Conservation (phyloP, 1,139 yeast genomes). For the Yamadazyma blattariae region DNA sequence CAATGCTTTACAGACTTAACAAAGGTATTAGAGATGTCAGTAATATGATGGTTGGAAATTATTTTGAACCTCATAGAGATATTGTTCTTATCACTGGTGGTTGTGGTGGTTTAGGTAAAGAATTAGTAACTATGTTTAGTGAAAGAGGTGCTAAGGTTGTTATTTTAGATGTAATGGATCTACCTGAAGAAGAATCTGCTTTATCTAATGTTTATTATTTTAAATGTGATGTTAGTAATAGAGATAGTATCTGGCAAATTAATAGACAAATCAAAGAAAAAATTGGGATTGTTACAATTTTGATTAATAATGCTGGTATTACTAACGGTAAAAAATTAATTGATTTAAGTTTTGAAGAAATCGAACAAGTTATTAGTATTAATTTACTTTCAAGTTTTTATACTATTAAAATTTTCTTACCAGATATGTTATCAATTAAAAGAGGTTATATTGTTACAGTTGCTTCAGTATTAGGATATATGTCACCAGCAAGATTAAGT, state of each 20-base stretch:
- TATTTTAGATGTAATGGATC: constrained; percentile 58
- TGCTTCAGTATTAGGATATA: constrained; percentile 79
- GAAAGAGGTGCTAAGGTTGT: constrained; percentile 44
- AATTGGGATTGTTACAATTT: constrained; percentile 60
- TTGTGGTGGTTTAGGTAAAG: constrained; percentile 67
- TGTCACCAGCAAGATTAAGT: constrained; percentile 78
- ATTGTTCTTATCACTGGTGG: constrained; percentile 85
- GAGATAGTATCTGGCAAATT: constrained; percentile 35
- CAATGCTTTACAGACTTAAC: constrained; percentile 19
- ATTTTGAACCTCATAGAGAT: constrained; percentile 50
- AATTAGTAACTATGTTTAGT: constrained; percentile 48
- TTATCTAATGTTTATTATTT: constrained; percentile 50
- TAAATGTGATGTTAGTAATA: constrained; percentile 65
- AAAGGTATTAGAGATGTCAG: constrained; percentile 29
- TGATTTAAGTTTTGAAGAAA: constrained; percentile 53
- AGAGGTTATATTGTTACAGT: constrained; percentile 80
- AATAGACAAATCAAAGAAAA: constrained; percentile 38
- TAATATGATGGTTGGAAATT: constrained; percentile 45
- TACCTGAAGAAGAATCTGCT: constrained; percentile 38
- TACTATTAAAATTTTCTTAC: constrained; percentile 67
- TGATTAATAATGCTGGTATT: constrained; percentile 84
- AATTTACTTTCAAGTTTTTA: constrained; percentile 70
- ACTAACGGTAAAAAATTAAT: constrained; percentile 56
- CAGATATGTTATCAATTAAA: constrained; percentile 58
- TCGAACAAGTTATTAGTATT: constrained; percentile 59